Conservation (phyloP, 2,329 filamentous ascomycete genomes). For the Pochonia chlamydosporia region DNA sequence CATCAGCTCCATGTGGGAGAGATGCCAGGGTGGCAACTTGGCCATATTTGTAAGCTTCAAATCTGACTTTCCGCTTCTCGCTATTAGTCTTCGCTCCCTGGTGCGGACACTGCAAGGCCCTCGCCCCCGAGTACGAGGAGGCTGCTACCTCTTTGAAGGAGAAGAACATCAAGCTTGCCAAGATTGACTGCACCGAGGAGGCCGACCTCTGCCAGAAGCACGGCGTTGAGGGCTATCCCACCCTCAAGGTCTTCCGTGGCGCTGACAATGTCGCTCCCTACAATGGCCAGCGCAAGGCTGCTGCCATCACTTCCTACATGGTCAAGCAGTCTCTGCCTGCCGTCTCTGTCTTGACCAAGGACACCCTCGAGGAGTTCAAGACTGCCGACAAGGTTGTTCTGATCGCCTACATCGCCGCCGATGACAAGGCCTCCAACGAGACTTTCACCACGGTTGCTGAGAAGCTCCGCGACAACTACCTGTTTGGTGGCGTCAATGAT, state of each 20-base stretch:
- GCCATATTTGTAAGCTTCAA: background rate
- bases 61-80: slow-evolving; percentile 27
- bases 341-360: slow-evolving; percentile 75
- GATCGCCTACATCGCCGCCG: slow-evolving; percentile 76
- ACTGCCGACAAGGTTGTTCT: slow-evolving; percentile 94
- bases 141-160: slow-evolving; percentile 79
- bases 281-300: slow-evolving; percentile 82
- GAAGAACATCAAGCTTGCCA: slow-evolving; percentile 79
- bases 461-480: slow-evolving; percentile 79
- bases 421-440: slow-evolving; percentile 81
- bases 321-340: slow-evolving; percentile 94
- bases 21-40: background rate
- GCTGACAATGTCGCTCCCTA: slow-evolving; percentile 76
- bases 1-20: background rate
- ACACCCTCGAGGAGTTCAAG: slow-evolving; percentile 93
- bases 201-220: slow-evolving; percentile 82
- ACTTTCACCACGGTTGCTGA: slow-evolving; percentile 72
- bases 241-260: slow-evolving; percentile 97
- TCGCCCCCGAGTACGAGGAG: slow-evolving; percentile 87
- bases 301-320: slow-evolving; percentile 80
- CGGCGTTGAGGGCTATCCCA: slow-evolving; percentile 96
- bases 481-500: slow-evolving; percentile 86
- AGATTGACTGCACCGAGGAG: slow-evolving; percentile 95
- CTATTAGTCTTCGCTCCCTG: slow-evolving; percentile 81
- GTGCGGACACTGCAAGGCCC: slow-evolving; percentile 98